phyloP scores from a whole-genome alignment of 2,329 filamentous ascomycete species.

The Diaporthe vexans region DNA sequence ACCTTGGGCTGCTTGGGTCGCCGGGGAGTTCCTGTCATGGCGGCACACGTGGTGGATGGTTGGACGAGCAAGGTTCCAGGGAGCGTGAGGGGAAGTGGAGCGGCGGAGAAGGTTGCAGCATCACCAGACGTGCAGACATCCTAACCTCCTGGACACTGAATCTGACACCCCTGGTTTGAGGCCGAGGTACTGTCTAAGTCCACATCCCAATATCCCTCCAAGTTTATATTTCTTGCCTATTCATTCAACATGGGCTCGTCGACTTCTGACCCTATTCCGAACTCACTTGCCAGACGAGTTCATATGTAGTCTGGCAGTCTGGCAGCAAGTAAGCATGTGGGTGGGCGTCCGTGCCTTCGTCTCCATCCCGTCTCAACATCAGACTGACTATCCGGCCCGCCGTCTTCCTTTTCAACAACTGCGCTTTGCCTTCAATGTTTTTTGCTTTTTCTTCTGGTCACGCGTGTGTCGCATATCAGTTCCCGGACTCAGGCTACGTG shows the following conservation, averaged over 20 bases:
- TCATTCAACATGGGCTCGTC: too few species aligned
- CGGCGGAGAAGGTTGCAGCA: constrained; percentile 14
- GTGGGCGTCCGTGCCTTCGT: too few species aligned
- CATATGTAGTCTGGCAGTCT: too few species aligned
- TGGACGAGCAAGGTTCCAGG: constrained; percentile 31
- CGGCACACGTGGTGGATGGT: constrained; percentile 37
- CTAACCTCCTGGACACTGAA: too few species aligned
- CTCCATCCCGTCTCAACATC: not conserved
- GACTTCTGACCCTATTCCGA: too few species aligned
- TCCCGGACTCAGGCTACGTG: not conserved
- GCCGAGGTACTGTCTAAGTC: too few species aligned
- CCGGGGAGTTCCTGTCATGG: constrained; percentile 18
- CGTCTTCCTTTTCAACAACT: not conserved
- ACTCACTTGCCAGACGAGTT: too few species aligned
- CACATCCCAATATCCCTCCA: too few species aligned
- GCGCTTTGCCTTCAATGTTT: too few species aligned
- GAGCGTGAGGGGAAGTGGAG: constrained; percentile 13
- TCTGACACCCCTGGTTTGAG: not conserved
- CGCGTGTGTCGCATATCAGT: not conserved
- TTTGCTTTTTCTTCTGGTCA: not conserved
- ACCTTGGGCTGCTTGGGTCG: not conserved
- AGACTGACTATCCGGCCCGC: not conserved
- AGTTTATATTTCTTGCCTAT: too few species aligned
- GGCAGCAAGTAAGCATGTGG: too few species aligned
- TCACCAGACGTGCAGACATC: not conserved